Percentiles rank a stretch among this genome's conserved stretches.
These are phyloP conservation scores for Penicillium sp. DNA, from an alignment of 2,329 filamentous ascomycete genomes.

Conservation along the genomic window DNA sequence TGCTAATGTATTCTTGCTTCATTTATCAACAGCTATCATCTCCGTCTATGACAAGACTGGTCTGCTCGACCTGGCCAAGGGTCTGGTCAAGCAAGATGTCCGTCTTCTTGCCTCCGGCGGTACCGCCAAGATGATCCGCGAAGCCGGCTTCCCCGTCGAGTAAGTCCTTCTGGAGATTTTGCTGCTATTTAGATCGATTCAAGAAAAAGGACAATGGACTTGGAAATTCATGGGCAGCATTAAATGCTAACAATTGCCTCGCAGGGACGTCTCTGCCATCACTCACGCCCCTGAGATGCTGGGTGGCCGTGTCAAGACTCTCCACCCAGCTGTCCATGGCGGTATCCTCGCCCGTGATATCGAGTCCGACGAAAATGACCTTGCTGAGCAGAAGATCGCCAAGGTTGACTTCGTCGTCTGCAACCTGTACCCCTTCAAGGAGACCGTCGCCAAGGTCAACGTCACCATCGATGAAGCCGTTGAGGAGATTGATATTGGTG, in stretches of 20 bases:
- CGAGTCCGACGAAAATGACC: constrained; percentile 93
- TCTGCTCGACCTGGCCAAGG: constrained; percentile 88
- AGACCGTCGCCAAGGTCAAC: constrained; percentile 94
- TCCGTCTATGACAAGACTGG: constrained; percentile 99
- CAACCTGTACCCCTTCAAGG: constrained; percentile 99
- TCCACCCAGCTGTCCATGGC: constrained; percentile 88
- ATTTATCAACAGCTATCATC: constrained; percentile 71
- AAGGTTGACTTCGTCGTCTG: constrained; percentile 97
- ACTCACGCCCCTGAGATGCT: constrained; percentile 98
- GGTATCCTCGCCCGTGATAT: constrained; percentile 90
- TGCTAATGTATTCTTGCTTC: constrained; percentile 15
- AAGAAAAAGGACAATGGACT: too few species aligned
- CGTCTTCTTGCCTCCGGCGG: constrained; percentile 93
- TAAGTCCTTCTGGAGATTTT: constrained; percentile 52
- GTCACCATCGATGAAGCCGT: constrained; percentile 96
- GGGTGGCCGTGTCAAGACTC: constrained; percentile 87
- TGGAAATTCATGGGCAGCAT: background rate
- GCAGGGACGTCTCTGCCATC: constrained; percentile 93
- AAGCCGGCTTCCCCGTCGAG: constrained; percentile 95
- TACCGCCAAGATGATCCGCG: constrained; percentile 93
- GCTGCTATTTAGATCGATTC: background rate
- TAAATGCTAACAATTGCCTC: constrained; percentile 6
- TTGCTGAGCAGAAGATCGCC: constrained; percentile 90
- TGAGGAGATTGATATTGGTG: constrained; percentile 98
- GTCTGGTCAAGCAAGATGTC: constrained; percentile 84